A percentile compares a stretch with the other conserved stretches of the same genome.
phyloP scores from a whole-genome alignment of 495 filamentous ascomycete genomes.

The Penicillium cosmopolitanum region DNA sequence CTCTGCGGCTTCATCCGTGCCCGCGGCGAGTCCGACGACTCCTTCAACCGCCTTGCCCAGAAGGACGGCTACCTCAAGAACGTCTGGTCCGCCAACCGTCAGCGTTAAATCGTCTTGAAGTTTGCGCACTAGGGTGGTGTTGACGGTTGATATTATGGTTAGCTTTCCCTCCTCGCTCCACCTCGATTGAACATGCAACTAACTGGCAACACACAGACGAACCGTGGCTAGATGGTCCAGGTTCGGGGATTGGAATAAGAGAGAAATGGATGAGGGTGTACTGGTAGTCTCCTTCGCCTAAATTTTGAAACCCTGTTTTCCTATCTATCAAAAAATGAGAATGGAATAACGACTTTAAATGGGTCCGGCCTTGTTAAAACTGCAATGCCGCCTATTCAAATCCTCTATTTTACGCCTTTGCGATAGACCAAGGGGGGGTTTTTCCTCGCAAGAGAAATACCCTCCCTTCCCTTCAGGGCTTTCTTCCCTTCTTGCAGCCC shows the following conservation, averaged over 20 bases:
- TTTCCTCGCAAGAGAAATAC: not conserved
- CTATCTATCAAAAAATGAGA: constrained; percentile 39
- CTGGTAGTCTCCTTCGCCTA: constrained; percentile 26
- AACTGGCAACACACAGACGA: constrained; percentile 20
- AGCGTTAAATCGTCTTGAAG: constrained; percentile 59
- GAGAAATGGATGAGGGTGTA: constrained; percentile 29
- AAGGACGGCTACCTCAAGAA: constrained; percentile 93
- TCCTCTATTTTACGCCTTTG: constrained; percentile 12
- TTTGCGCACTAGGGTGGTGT: constrained; percentile 26
- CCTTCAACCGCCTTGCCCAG: constrained; percentile 93
- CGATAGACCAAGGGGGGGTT: constrained; percentile 16
- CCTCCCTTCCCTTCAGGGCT: constrained; percentile 3
- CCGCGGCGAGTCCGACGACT: constrained; percentile 97
- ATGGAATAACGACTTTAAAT: constrained; percentile 40
- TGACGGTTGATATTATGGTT: constrained; percentile 42
- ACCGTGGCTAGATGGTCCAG: constrained; percentile 37
- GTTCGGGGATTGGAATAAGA: constrained; percentile 35
- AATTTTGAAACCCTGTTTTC: constrained; percentile 34
- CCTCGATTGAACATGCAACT: not conserved
- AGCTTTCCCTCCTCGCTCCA: not conserved
- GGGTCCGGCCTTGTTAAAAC: constrained; percentile 26
- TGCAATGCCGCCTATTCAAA: constrained; percentile 24
- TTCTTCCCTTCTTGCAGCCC: constrained; percentile 8
- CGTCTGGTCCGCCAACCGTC: constrained; percentile 81
- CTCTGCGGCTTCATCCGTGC: constrained; percentile 97